Evolutionary conservation across 352 stramenopile species (phyloP).

Genomic region (Phytophthora meadii): DNA sequence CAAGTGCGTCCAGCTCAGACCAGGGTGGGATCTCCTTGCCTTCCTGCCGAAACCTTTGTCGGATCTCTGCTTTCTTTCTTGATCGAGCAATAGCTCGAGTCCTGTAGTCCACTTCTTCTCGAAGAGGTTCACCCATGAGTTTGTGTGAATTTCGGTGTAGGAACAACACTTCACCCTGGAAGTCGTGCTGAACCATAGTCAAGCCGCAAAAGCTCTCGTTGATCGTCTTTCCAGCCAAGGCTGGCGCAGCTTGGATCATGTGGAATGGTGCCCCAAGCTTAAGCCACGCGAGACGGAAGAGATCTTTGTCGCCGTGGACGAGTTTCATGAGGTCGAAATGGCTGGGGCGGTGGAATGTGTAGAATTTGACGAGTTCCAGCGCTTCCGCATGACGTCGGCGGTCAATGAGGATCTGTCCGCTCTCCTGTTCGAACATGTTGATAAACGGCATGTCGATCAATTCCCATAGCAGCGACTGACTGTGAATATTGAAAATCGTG

Average conservation of each 20-base stretch:
- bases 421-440: slow-evolving; percentile 80
- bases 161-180: slow-evolving; percentile 50
- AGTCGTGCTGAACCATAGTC: slow-evolving; percentile 64
- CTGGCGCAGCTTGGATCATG: slow-evolving; percentile 52
- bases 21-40: slow-evolving; percentile 32
- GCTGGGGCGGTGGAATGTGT: slow-evolving; percentile 38
- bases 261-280: slow-evolving; percentile 53
- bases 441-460: slow-evolving; percentile 54
- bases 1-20: slow-evolving; percentile 26
- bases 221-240: slow-evolving; percentile 48
- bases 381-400: slow-evolving; percentile 38
- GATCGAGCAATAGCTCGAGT: slow-evolving; percentile 25
- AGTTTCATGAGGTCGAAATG: slow-evolving; percentile 48
- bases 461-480: slow-evolving; percentile 61
- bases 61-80: slow-evolving; percentile 31
- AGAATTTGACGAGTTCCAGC: slow-evolving; percentile 56
- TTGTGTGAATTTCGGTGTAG: slow-evolving; percentile 68
- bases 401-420: slow-evolving; percentile 67
- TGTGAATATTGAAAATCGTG: slow-evolving; percentile 76
- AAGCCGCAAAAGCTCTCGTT: slow-evolving; percentile 56
- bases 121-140: slow-evolving; percentile 38
- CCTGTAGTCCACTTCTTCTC: slow-evolving; percentile 31
- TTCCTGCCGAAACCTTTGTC: slow-evolving; percentile 24
- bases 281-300: slow-evolving; percentile 70
- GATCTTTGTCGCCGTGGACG: slow-evolving; percentile 65